These are phyloP conservation scores for Leccinum ponderosum DNA, from an alignment of 1,284 basidiomycete genomes.

Conservation along the genomic window DNA sequence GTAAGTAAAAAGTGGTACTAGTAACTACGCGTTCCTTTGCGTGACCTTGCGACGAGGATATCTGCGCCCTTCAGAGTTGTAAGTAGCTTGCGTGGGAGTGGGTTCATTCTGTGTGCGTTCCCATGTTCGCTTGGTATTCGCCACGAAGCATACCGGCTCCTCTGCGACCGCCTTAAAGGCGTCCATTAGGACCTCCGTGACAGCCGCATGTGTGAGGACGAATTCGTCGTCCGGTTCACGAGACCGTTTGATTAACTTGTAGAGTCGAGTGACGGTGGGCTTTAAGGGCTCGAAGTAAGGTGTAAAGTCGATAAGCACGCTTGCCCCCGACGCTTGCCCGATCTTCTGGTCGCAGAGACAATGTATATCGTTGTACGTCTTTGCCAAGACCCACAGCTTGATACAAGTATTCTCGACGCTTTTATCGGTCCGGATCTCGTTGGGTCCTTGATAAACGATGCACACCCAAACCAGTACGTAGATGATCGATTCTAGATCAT, in stretches of 20 bases:
- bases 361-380: background rate
- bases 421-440: background rate
- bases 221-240: background rate
- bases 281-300: background rate
- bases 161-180: background rate
- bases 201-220: background rate
- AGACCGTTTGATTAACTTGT: background rate
- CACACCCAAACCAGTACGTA: background rate
- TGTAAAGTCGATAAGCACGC: background rate
- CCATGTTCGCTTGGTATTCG: background rate
- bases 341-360: background rate
- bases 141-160: background rate
- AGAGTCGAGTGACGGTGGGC: background rate
- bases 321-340: background rate
- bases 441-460: background rate
- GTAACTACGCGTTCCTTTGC: background rate
- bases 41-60: background rate
- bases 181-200: background rate
- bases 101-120: background rate
- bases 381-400: background rate
- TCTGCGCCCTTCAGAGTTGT: background rate
- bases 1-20: no score
- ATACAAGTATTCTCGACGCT: background rate
- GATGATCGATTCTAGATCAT: background rate
- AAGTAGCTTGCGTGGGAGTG: background rate